These are phyloP conservation scores for Durusdinium trenchii DNA, from an alignment of 73 alveolate genomes.

Conservation along the genomic window DNA sequence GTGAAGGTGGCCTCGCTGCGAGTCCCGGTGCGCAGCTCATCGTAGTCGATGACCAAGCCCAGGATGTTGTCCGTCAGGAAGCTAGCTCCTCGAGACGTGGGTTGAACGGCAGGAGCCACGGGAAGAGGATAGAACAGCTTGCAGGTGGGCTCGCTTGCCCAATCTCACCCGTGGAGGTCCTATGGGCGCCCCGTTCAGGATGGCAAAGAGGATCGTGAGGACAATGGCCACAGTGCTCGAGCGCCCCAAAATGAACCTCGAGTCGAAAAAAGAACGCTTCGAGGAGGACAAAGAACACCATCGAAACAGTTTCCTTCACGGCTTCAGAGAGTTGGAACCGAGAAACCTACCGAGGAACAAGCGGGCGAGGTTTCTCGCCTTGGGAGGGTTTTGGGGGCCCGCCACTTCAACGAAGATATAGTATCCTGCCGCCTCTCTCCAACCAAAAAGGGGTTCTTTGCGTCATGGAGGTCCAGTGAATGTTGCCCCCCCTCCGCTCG, in stretches of 20 bases:
- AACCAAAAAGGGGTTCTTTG: too few species aligned
- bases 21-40: slow-evolving; percentile 78
- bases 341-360: too few species aligned
- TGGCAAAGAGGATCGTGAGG: slow-evolving; percentile 79
- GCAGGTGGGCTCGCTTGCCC: neutral
- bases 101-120: neutral
- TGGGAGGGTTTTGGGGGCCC: too few species aligned
- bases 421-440: too few species aligned
- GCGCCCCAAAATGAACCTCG: slow-evolving; percentile 75
- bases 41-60: slow-evolving; percentile 89
- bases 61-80: slow-evolving; percentile 84
- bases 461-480: too few species aligned
- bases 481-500: too few species aligned
- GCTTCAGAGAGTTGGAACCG: too few species aligned
- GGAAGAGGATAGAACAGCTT: neutral
- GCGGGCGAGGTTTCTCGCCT: too few species aligned
- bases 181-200: slow-evolving; percentile 78
- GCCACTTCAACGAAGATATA: too few species aligned
- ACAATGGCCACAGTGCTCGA: slow-evolving; percentile 72
- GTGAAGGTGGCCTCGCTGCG: slow-evolving; percentile 88
- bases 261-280: neutral
- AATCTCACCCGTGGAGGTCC: slow-evolving; percentile 1
- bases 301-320: too few species aligned
- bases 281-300: neutral
- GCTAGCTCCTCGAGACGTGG: slow-evolving; percentile 36